Conservation (phyloP, 805 yeast species). For the Candida argentea region DNA sequence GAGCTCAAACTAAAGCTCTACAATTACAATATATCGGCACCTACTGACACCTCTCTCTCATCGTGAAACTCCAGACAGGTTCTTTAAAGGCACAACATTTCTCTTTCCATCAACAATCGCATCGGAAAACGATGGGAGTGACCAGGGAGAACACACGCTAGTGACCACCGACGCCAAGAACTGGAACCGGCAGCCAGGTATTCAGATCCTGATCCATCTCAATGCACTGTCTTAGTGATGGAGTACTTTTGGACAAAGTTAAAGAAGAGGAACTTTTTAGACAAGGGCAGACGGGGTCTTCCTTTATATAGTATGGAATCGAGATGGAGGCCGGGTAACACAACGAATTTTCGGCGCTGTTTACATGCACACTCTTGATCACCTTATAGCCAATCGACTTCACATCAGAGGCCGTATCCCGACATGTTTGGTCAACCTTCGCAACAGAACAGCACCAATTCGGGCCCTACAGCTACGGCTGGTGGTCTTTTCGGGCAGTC, state of each 20-base stretch:
- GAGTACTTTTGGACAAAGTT: constrained; percentile 63
- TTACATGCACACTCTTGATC: too few species aligned
- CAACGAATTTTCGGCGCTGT: too few species aligned
- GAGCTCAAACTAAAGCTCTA: not conserved
- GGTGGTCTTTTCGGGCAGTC: too few species aligned
- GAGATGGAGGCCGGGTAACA: too few species aligned
- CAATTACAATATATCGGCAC: constrained; percentile 22
- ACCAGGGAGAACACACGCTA: constrained; percentile 6
- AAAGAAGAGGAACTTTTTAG: constrained; percentile 12
- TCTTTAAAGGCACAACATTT: constrained; percentile 32
- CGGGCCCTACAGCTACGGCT: too few species aligned
- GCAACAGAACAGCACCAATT: too few species aligned
- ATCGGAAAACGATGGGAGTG: constrained; percentile 18
- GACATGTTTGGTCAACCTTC: too few species aligned
- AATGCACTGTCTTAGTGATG: constrained; percentile 64
- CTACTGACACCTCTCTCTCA: constrained; percentile 48
- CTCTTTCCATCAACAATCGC: constrained; percentile 42
- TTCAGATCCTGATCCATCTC: constrained; percentile 13
- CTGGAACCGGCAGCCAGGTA: constrained; percentile 4
- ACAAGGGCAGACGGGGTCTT: too few species aligned
- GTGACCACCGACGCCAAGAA: constrained; percentile 22
- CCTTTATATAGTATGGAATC: too few species aligned
- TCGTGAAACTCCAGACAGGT: constrained; percentile 37
- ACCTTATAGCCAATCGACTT: too few species aligned
- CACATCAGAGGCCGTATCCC: too few species aligned